Evolutionary conservation across 306 rosid genomes (phyloP), one percentile per base, ranked within the genome.

Genomic region (Chamaecrista fasciculata): DNA sequence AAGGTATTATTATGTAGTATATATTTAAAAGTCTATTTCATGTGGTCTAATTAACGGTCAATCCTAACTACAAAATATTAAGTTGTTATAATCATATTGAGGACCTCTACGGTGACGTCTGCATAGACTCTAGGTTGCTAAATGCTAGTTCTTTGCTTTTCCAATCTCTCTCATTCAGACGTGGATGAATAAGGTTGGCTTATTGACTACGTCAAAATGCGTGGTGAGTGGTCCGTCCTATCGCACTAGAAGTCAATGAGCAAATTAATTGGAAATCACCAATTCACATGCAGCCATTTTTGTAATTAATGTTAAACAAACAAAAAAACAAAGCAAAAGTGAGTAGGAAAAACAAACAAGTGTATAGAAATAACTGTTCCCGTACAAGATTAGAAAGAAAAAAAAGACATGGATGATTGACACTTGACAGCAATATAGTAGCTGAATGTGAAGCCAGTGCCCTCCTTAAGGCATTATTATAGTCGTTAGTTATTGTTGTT

Each of bases 71-170:
- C n/a, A n/a, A n/a, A n/a, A n/a, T n/a, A n/a, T n/a, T n/a, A n/a
- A n/a, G n/a, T n/a, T n/a, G n/a, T n/a, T n/a, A n/a, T n/a, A n/a
- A n/a, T n/a, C n/a, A n/a, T n/a, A n/a, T n/a, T n/a, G n/a, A n/a
- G n/a, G n/a, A n/a, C n/a, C n/a, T n/a, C n/a, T n/a, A n/a, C n/a
- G 46, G 65, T 59, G 65, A 59, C 65, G 65, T 34, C 65, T 33
- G 65, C 46, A 18, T 47, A 18, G 24, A 44, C 46, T 39, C 46
- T 57, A 31, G 43, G 40, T 16, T 4, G 40, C 64, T 58, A 5
- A n/a, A 33, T 4, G 65, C 28, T 59, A 10, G 46, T 23, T 18
- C 28, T n/a, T 58, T 3, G n/a, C 63, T 43, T 31, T 8, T 4
- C 24, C 63, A 31, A 57, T 29, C 43, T 31, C 33, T 23, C 14